phyloP scores from a whole-genome alignment of 2,329 filamentous ascomycete genomes.

The Dendrostoma leiphaemia region DNA sequence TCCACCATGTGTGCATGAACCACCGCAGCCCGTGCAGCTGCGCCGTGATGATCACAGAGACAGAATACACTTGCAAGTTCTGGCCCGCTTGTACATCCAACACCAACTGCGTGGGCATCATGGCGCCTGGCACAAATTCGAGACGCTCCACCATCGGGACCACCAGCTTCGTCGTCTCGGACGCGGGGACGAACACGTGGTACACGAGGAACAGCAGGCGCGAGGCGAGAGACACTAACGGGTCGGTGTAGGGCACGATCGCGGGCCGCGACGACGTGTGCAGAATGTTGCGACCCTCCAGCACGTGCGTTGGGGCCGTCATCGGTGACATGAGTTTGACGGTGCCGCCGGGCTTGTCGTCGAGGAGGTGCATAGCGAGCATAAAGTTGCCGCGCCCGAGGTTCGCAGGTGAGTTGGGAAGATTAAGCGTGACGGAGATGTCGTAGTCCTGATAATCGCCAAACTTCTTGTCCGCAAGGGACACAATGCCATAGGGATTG shows the following conservation, averaged over 20 bases:
- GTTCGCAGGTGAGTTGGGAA: conserved; percentile 79
- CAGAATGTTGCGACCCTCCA: conserved; percentile 44
- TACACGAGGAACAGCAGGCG: conserved; percentile 64
- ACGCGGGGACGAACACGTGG: conserved; percentile 64
- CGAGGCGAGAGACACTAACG: conserved; percentile 60
- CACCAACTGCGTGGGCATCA: conserved; percentile 45
- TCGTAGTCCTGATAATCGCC: conserved; percentile 80
- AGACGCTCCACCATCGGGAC: conserved; percentile 74
- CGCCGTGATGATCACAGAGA: conserved; percentile 67
- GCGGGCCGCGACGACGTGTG: conserved; percentile 70
- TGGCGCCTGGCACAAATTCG: conserved; percentile 50
- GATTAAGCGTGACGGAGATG: conserved; percentile 68
- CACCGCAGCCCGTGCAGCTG: conserved; percentile 74
- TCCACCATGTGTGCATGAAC: conserved; percentile 82
- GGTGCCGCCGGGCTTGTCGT: conserved; percentile 29
- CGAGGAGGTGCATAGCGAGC: conserved; percentile 73
- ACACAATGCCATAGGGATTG: conserved; percentile 53
- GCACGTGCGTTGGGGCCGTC: conserved; percentile 26
- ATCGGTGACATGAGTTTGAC: conserved; percentile 2
- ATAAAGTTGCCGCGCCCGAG: conserved; percentile 87
- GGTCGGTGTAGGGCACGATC: conserved; percentile 76
- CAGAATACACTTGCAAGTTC: conserved; percentile 73
- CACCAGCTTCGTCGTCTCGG: conserved; percentile 61
- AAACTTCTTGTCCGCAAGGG: conserved; percentile 49
- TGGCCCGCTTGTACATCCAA: conserved; percentile 69